A percentile compares a stretch with the other conserved stretches of the same genome.
Conservation (phyloP, 768 basidiomycete species). For the Clitopilus passeckerianus region DNA sequence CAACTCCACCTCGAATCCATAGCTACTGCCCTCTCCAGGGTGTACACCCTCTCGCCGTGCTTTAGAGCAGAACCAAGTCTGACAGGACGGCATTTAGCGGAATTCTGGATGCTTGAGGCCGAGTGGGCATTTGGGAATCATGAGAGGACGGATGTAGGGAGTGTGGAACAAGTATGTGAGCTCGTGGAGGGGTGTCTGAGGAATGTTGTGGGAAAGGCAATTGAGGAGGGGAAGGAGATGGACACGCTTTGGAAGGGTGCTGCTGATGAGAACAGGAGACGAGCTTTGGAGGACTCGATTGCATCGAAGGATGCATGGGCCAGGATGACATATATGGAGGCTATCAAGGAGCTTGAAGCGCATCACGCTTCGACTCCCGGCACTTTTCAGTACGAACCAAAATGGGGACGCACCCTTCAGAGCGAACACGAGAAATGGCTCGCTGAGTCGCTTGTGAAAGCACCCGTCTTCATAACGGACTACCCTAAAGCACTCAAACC, state of each 20-base stretch:
- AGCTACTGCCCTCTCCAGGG: conserved; percentile 69
- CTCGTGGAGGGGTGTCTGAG: conserved; percentile 32
- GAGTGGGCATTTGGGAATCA: conserved; percentile 58
- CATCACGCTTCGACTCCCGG: conserved; percentile 21
- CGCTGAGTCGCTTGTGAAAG: conserved; percentile 57
- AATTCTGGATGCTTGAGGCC: conserved; percentile 99
- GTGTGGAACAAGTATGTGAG: conserved; percentile 37
- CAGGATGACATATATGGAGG: conserved; percentile 76
- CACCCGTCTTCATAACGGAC: conserved; percentile 88
- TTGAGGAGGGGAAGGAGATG: conserved; percentile 15
- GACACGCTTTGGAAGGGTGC: conserved; percentile 36
- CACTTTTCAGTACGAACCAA: conserved; percentile 52
- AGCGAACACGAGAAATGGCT: conserved; percentile 95
- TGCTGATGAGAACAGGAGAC: conserved; percentile 23
- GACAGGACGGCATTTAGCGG: conserved; percentile 89
- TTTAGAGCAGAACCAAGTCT: conserved; percentile 91
- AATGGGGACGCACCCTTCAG: conserved; percentile 69
- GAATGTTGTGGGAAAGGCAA: conserved; percentile 15
- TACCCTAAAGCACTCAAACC: conserved; percentile 85
- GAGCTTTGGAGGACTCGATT: conserved; percentile 31
- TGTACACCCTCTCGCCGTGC: conserved; percentile 89
- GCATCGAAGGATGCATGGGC: conserved; percentile 44
- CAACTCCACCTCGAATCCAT: conserved; percentile 94
- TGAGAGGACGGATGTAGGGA: neutral
- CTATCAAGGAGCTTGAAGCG: conserved; percentile 51